phyloP scores from a whole-genome alignment of 257 asterid genomes.

The Fraxinus pennsylvanica region DNA sequence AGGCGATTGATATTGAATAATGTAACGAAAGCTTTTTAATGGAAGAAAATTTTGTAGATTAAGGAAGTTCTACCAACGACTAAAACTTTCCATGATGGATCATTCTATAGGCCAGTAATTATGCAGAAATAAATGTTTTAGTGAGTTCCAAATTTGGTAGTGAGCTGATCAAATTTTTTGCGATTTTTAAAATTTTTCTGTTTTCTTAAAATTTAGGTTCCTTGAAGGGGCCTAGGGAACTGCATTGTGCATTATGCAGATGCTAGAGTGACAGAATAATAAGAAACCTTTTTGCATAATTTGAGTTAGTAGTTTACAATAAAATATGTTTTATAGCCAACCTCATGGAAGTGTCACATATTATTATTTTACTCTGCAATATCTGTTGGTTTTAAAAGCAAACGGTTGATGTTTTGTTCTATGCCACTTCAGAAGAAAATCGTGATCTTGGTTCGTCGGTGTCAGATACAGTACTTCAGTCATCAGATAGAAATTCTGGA shows the following conservation, averaged over 20 bases:
- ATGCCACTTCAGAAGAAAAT: conserved; percentile 3
- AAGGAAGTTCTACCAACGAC: neutral
- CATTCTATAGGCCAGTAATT: neutral
- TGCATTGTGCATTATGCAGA: neutral
- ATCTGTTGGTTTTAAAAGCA: neutral
- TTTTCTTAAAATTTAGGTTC: neutral
- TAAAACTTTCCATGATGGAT: neutral
- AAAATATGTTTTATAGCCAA: neutral
- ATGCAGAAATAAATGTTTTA: neutral
- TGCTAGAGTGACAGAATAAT: neutral
- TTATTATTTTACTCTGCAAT: neutral
- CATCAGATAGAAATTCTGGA: neutral
- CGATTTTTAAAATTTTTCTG: neutral
- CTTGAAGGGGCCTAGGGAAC: neutral
- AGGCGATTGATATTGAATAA: neutral
- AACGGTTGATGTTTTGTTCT: neutral
- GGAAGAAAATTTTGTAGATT: neutral
- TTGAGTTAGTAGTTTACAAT: neutral
- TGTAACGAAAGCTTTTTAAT: neutral
- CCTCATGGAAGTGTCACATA: neutral
- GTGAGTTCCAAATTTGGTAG: neutral
- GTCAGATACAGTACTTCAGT: neutral
- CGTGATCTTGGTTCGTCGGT: neutral
- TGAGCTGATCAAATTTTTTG: neutral
- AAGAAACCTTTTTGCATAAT: neutral